Conservation (phyloP, 2,329 filamentous ascomycete genomes). For the Verticillium klebahnii region DNA sequence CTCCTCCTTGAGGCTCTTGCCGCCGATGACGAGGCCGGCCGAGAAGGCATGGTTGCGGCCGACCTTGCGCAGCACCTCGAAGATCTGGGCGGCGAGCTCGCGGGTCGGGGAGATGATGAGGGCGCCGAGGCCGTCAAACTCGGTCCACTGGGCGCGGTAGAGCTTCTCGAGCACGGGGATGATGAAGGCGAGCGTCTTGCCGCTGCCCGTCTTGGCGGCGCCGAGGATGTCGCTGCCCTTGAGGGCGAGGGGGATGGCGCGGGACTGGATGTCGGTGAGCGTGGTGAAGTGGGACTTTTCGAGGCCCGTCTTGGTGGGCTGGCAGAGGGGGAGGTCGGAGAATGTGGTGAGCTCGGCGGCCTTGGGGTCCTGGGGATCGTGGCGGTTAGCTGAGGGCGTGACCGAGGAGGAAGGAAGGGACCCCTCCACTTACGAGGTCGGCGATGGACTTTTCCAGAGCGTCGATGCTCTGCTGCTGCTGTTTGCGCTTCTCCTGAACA, state of each 20-base stretch:
- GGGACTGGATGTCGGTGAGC: conserved; percentile 86
- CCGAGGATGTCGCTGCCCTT: conserved; percentile 86
- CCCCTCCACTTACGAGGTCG: conserved; percentile 31
- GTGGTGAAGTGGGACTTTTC: conserved; percentile 83
- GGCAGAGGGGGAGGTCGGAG: conserved; percentile 78
- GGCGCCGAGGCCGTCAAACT: conserved; percentile 85
- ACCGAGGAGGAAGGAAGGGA: neutral
- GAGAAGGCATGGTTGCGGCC: conserved; percentile 87
- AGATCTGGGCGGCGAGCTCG: conserved; percentile 94
- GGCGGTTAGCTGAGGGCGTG: neutral
- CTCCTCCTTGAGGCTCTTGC: conserved; percentile 84
- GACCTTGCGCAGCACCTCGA: conserved; percentile 86
- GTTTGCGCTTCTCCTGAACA: conserved; percentile 25
- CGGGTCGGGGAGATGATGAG: conserved; percentile 91
- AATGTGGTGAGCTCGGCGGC: conserved; percentile 62
- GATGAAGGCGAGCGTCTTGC: conserved; percentile 91
- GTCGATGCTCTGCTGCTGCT: conserved; percentile 33
- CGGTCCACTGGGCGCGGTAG: conserved; percentile 83
- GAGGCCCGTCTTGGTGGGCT: conserved; percentile 73
- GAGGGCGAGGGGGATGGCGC: conserved; percentile 82
- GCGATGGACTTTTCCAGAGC: conserved; percentile 32
- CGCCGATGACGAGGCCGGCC: conserved; percentile 88
- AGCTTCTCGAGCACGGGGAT: conserved; percentile 90
- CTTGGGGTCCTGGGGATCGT: conserved; percentile 51
- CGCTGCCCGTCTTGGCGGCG: conserved; percentile 91